These are phyloP conservation scores for Debaryomyces subglobosus DNA, from an alignment of 1,139 yeast genomes.

Conservation along the genomic window DNA sequence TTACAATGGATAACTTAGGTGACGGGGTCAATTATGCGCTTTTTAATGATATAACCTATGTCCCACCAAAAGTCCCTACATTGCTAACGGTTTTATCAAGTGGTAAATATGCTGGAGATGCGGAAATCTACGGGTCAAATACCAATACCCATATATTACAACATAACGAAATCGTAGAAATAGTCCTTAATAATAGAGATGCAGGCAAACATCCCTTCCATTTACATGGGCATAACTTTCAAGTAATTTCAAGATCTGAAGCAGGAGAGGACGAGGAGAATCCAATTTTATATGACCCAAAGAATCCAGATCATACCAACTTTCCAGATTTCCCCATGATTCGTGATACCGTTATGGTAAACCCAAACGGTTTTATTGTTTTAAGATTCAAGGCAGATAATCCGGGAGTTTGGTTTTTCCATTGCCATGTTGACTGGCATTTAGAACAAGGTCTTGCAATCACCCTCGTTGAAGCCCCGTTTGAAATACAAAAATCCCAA, in stretches of 20 bases:
- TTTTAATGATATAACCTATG: slow-evolving; percentile 81
- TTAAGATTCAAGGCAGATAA: slow-evolving; percentile 59
- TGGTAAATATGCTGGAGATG: slow-evolving; percentile 53
- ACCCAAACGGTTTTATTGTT: slow-evolving; percentile 69
- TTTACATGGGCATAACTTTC: slow-evolving; percentile 81
- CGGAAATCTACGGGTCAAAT: slow-evolving; percentile 64
- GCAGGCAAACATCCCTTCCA: slow-evolving; percentile 90
- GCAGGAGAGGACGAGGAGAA: slow-evolving; percentile 37
- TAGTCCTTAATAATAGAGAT: slow-evolving; percentile 70
- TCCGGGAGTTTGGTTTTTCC: slow-evolving; percentile 70
- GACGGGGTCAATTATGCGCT: slow-evolving; percentile 90
- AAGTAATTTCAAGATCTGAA: slow-evolving; percentile 47
- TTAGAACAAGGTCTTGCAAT: slow-evolving; percentile 63
- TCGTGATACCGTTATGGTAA: slow-evolving; percentile 70
- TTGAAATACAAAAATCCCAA: slow-evolving; percentile 55
- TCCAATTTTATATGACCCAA: slow-evolving; percentile 44
- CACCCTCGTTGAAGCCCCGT: slow-evolving; percentile 54
- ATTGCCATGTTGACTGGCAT: slow-evolving; percentile 69
- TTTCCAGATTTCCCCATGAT: slow-evolving; percentile 59
- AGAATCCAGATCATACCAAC: slow-evolving; percentile 31
- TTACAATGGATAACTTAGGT: slow-evolving; percentile 75
- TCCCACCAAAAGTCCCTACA: slow-evolving; percentile 81
- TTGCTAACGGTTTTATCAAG: slow-evolving; percentile 74
- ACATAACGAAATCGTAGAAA: slow-evolving; percentile 67
- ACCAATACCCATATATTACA: slow-evolving; percentile 74